Evolutionary conservation across 495 filamentous ascomycete genomes (phyloP).

Genomic region (Ascobolus immersus): DNA sequence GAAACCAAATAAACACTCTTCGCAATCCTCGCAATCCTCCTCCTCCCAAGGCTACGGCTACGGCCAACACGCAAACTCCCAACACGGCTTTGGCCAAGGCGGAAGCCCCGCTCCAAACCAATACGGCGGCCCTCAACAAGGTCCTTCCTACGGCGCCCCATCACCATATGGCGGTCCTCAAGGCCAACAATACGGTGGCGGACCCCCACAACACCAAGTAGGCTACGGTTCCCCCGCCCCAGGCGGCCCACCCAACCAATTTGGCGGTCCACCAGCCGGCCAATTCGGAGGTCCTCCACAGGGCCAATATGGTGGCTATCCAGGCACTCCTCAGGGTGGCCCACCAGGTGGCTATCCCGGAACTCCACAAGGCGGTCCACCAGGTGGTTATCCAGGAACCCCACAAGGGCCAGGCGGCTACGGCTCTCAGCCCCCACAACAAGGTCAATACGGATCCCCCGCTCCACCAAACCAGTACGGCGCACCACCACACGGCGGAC

Average conservation of each 20-base stretch:
- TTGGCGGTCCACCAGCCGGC: constrained; percentile 5
- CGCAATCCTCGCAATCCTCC: too few relatives aligned
- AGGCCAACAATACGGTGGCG: constrained; percentile 4
- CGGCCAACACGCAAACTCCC: not conserved
- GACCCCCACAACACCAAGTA: constrained; percentile 9
- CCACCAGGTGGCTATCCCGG: constrained; percentile 10
- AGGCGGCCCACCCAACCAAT: constrained; percentile 3
- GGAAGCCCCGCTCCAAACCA: not conserved
- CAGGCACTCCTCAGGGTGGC: constrained; percentile 7
- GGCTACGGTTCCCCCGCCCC: constrained; percentile 7
- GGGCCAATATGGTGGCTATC: constrained; percentile 15
- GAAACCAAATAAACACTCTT: too few relatives aligned
- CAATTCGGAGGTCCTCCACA: constrained; percentile 14
- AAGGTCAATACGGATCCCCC: not conserved
- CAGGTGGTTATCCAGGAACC: constrained; percentile 5
- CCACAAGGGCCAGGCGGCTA: not conserved
- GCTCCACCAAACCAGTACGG: not conserved
- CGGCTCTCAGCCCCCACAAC: not conserved
- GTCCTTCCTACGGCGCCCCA: not conserved
- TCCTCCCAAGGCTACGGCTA: not conserved
- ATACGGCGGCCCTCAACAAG: not conserved
- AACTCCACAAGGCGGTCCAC: constrained; percentile 4
- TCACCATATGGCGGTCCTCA: not conserved
- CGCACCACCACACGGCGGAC: not conserved
- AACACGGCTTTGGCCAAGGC: not conserved